Evolutionary conservation across 345 rosid species (phyloP).

Genomic region (Euphorbia peplus): DNA sequence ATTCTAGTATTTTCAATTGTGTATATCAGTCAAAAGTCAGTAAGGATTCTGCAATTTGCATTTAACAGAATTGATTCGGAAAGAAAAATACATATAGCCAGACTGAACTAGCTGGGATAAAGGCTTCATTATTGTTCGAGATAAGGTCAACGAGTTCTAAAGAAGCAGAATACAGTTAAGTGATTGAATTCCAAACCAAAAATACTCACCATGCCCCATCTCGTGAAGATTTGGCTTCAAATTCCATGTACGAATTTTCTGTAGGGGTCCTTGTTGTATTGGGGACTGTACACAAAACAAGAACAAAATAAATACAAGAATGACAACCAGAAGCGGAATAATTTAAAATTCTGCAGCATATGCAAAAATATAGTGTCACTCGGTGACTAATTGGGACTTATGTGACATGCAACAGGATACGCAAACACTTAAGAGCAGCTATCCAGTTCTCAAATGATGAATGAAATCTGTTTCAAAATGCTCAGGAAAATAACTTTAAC

Average conservation of each 20-base stretch:
- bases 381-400: constrained; percentile 6
- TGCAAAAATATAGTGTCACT: background rate
- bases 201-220: constrained; percentile 94
- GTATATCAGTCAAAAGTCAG: background rate
- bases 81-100: background rate
- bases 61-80: too few species aligned
- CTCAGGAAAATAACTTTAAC: background rate
- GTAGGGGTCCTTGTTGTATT: constrained; percentile 53
- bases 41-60: background rate
- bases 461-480: background rate
- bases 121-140: background rate
- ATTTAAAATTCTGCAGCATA: constrained; percentile 5
- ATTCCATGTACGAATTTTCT: constrained; percentile 69
- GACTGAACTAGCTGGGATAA: background rate
- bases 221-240: constrained; percentile 93
- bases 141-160: background rate
- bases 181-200: background rate
- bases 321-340: background rate
- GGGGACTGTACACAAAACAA: constrained; percentile 31
- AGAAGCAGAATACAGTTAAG: background rate
- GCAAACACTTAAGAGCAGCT: constrained; percentile 2
- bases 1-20: background rate
- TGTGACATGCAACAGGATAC: background rate
- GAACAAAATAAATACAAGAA: constrained; percentile 17
- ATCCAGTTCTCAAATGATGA: background rate